phyloP scores from a whole-genome alignment of 352 stramenopile species.

The Phytophthora pluvialis region DNA sequence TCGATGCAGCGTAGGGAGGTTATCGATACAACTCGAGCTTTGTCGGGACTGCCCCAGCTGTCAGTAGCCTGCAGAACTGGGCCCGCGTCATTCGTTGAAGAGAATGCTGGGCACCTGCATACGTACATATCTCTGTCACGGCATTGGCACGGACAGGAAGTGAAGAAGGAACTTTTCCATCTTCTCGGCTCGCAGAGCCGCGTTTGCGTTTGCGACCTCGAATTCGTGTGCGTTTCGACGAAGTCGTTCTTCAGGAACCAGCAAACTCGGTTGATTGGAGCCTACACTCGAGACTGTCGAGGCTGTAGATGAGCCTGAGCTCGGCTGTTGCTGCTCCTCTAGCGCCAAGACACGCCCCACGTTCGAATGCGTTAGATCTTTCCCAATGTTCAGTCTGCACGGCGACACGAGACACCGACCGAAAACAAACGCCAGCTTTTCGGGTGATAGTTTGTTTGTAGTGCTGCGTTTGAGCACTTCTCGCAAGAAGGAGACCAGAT shows the following conservation, averaged over 20 bases:
- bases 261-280: constrained; percentile 40
- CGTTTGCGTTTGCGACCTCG: constrained; percentile 63
- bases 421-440: constrained; percentile 82
- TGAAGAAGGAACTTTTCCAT: constrained; percentile 80
- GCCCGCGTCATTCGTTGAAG: constrained; percentile 16
- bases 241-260: constrained; percentile 64
- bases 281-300: constrained; percentile 43
- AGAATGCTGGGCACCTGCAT: constrained; percentile 10
- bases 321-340: constrained; percentile 29
- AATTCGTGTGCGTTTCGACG: constrained; percentile 61
- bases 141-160: constrained; percentile 61
- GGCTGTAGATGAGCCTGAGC: constrained; percentile 41
- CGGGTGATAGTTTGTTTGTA: constrained; percentile 71
- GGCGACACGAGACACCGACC: constrained; percentile 70
- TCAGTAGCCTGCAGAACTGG: constrained; percentile 18
- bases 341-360: constrained; percentile 26
- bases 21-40: constrained; percentile 37
- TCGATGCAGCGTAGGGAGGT: constrained; percentile 13
- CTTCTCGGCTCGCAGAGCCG: constrained; percentile 61
- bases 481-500: constrained; percentile 96
- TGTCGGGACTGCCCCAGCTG: constrained; percentile 14
- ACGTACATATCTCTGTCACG: constrained; percentile 36
- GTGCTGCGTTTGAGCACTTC: constrained; percentile 87
- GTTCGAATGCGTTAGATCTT: constrained; percentile 16
- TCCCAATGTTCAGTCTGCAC: constrained; percentile 36